Evolutionary conservation across 129 eudicot species (phyloP).

Genomic region (Kitagawia praeruptora): DNA sequence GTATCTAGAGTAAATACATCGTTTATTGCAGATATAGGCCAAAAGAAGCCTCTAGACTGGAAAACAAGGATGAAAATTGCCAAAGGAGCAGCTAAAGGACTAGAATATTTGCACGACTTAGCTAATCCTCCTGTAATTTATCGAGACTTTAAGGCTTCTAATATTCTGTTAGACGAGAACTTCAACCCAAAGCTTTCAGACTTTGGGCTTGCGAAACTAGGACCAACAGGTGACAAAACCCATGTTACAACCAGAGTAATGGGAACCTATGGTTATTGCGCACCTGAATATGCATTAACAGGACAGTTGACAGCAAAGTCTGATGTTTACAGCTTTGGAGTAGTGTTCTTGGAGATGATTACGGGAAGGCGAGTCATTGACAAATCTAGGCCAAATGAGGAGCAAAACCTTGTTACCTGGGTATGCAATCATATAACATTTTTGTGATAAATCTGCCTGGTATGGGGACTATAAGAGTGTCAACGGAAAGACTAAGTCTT

Average conservation of each 20-base stretch:
- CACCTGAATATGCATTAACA: slow-evolving; percentile 87
- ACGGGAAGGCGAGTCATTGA: slow-evolving; percentile 83
- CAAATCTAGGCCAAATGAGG: slow-evolving; percentile 54
- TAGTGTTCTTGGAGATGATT: slow-evolving; percentile 86
- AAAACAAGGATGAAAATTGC: slow-evolving; percentile 77
- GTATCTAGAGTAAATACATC: not conserved
- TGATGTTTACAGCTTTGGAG: slow-evolving; percentile 92
- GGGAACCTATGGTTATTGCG: slow-evolving; percentile 96
- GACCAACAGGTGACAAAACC: slow-evolving; percentile 55
- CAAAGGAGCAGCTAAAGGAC: slow-evolving; percentile 77
- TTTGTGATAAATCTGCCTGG: not conserved
- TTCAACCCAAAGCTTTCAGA: slow-evolving; percentile 83
- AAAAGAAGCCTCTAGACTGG: slow-evolving; percentile 69
- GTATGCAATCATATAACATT: slow-evolving; percentile 22
- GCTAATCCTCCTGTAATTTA: slow-evolving; percentile 81
- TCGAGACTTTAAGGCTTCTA: slow-evolving; percentile 87
- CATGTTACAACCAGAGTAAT: slow-evolving; percentile 78
- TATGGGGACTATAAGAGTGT: not conserved
- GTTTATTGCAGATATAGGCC: slow-evolving; percentile 6
- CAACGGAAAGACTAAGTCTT: not conserved
- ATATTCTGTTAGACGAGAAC: slow-evolving; percentile 62
- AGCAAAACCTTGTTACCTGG: slow-evolving; percentile 80
- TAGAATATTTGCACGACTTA: slow-evolving; percentile 72
- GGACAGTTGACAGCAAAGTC: slow-evolving; percentile 78
- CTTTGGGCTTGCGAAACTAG: slow-evolving; percentile 85